Base-by-base conservation (phyloP, 805 yeast species). In the Schwanniomyces sp. region DNA sequence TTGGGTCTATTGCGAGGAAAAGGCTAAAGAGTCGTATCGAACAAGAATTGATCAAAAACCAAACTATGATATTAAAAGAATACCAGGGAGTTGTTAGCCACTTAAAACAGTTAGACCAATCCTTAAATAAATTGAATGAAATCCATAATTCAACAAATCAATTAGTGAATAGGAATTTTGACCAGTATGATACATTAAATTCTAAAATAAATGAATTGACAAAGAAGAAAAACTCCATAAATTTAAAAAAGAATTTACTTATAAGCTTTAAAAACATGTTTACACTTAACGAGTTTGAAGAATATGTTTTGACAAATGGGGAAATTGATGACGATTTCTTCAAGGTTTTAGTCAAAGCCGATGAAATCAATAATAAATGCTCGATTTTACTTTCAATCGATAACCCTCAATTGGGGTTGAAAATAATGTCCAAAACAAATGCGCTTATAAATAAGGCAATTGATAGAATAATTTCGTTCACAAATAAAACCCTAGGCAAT, bases 261-360 rank as follows among this genome's bases (percentile, higher is more conserved):
- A 55, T 64, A 0, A 74, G 76, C 26, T 80, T 86, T 54, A 81
- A 83, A 51, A 72, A 76, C 4, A 79, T 79, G 47, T 89, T 87
- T 59, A 80, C 91, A 0, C 63, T 92, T 39, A 78, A 78, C 39
- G 91, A 85, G 50, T 79, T 81, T 47, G 97, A 92, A 54, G 84
- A 82, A 40, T 86, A 80, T 55, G 64, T 78, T 6, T 67, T 91
- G 34, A 60, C 64, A 18, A 73, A 75, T 27, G 74, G 72, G 12
- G 79, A 71, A 10, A 69, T 78, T 27, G 69, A 71, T 51, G 69
- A 74, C 1, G 82, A 78, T 44, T 90, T 86, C 59, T 88, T 89
- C 55, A 61, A 58, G 3, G 77, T 81, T 1, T 69, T 91, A 29
- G 65, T 70, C 11, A 84, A 83, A 56, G 85, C 88, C 7, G 82